Conservation (phyloP, 306 rosid species). For the Luffa aegyptiaca region DNA sequence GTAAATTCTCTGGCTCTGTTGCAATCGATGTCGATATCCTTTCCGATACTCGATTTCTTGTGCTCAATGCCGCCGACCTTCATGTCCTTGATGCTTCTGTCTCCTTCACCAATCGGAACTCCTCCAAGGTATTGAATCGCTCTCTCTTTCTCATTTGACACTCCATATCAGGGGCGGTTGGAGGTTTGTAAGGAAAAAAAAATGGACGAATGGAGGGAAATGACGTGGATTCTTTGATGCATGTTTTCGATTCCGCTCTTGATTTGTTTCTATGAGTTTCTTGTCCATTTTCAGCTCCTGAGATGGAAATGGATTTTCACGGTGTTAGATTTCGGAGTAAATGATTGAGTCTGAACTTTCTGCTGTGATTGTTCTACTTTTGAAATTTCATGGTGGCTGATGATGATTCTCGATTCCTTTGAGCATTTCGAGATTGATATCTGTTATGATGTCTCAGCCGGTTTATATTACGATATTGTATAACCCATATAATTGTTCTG, state of each 20-base stretch:
- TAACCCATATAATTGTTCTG: not conserved
- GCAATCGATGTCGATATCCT: conserved; percentile 51
- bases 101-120: conserved; percentile 27
- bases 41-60: conserved; percentile 51
- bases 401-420: not conserved
- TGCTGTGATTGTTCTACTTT: not conserved
- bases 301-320: not conserved
- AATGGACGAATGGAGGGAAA: not conserved
- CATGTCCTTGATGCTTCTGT: conserved; percentile 20
- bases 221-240: not conserved
- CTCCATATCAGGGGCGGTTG: not conserved
- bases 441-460: not conserved
- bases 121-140: conserved; percentile 37
- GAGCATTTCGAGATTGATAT: not conserved
- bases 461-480: not conserved
- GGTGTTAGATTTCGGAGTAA: not conserved
- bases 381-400: not conserved
- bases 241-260: not conserved
- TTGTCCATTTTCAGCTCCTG: not conserved
- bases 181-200: not conserved
- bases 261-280: not conserved
- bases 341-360: not conserved
- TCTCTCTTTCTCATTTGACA: not conserved
- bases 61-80: conserved; percentile 79
- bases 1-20: conserved; percentile 69